phyloP scores from a whole-genome alignment of 2,329 filamentous ascomycete species.

The Fragosphaeria purpurea region DNA sequence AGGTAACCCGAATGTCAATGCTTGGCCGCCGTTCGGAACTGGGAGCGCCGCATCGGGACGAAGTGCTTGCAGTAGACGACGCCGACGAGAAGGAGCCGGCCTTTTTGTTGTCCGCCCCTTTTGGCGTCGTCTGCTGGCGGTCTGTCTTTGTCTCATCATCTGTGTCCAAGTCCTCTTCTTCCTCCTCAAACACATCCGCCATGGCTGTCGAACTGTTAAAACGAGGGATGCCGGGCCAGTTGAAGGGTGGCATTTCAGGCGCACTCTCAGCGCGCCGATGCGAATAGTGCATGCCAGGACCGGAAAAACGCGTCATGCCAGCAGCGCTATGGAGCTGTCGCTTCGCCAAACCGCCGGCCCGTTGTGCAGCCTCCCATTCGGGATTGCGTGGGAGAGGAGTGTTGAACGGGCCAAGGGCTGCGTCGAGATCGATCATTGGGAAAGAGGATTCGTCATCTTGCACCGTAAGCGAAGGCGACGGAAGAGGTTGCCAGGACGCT shows the following conservation, averaged over 20 bases:
- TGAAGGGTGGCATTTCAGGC: constrained; percentile 68
- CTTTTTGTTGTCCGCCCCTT: background rate
- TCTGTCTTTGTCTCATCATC: background rate
- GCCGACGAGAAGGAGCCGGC: constrained; percentile 3
- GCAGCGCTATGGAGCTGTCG: constrained; percentile 69
- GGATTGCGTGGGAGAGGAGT: constrained; percentile 57
- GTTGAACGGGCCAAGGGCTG: constrained; percentile 84
- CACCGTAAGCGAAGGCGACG: constrained; percentile 16
- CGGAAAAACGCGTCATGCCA: constrained; percentile 56
- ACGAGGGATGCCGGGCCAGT: constrained; percentile 50
- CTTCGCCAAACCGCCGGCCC: constrained; percentile 45
- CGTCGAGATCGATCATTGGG: constrained; percentile 87
- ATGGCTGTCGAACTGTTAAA: constrained; percentile 62
- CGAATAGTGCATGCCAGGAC: constrained; percentile 61
- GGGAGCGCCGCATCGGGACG: background rate
- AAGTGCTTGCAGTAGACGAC: constrained; percentile 3
- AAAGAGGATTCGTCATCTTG: constrained; percentile 56
- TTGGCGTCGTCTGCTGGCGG: background rate
- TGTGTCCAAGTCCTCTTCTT: constrained; percentile 50
- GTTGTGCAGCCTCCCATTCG: constrained; percentile 59
- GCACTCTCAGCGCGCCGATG: constrained; percentile 73
- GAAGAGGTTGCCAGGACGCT: constrained; percentile 28
- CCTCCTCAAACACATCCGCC: constrained; percentile 81
- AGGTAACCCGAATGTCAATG: constrained; percentile 16
- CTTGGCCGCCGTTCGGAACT: constrained; percentile 5